Evolutionary conservation across 176 grass and related monocot genomes (phyloP), one percentile per base, ranked within the genome.

Genomic region (Aechmea fasciata): DNA sequence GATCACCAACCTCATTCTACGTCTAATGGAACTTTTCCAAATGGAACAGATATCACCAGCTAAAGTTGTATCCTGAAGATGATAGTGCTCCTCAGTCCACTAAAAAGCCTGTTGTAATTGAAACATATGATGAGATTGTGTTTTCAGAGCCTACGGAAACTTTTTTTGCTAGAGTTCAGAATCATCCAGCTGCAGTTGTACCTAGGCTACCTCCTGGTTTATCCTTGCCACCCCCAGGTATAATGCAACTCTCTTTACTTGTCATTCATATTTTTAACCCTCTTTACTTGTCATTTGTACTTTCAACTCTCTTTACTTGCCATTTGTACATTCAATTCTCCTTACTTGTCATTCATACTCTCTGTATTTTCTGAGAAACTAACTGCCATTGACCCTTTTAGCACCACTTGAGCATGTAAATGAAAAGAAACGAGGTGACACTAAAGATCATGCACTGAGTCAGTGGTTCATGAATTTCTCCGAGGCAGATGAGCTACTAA

Each of bases 401-500:
- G 91, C 79, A 9, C 47, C 64, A 69, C 59, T 66, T 54, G 84
- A 91, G 29, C 70, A 80, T 81, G 57, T 75, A 5, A 86, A 86
- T 81, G 92, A 92, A 66, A 97, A 83, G 74, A 90, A 87, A 66
- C 71, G 83, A 52, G 82, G 77, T 76, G 93, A 99, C 51, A 90
- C 82, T 10, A 90, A 99, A 82, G 94, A 99, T 77, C 86, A 99
- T 85, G 72, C 79, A 72, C 54, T 90, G 63, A 90, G 66, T 66
- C 94, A 90, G 54, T 99, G 87, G 86, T 93, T 82, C 82, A 82
- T 74, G 0, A 93, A 87, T 81, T 99, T 99, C 75, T 99, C 94
- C 50, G 94, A 99, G 77, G 94, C 94, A 11, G 94, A 99, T 75
- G 94, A 90, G 61, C 83, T 99, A 72, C 80, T 99, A 71, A 99